These are phyloP conservation scores for Sporothrix luriei DNA, from an alignment of 2,329 filamentous ascomycete genomes.

Conservation along the genomic window DNA sequence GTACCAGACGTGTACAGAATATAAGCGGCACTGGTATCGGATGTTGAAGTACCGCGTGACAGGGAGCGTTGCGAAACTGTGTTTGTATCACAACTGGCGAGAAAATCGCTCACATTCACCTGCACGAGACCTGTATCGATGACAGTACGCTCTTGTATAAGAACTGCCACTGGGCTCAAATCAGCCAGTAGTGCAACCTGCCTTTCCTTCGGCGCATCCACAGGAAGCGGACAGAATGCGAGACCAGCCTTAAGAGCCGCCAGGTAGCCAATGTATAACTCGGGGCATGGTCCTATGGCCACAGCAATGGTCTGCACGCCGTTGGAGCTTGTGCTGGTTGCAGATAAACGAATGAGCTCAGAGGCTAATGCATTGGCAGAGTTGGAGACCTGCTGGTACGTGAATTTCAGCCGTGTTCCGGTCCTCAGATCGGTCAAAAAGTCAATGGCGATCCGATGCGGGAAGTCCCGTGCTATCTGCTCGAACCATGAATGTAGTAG, in stretches of 20 bases:
- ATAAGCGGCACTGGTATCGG: neutral
- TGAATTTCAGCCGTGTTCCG: neutral
- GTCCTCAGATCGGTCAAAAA: conserved; percentile 1
- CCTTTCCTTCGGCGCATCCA: conserved; percentile 42
- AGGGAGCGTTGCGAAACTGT: too few species aligned
- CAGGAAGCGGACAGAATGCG: conserved; percentile 46
- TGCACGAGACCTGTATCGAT: neutral
- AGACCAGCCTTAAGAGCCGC: conserved; percentile 44
- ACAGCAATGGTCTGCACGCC: conserved; percentile 32
- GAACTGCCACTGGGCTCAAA: neutral
- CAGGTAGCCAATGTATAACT: conserved; percentile 46
- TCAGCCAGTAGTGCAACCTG: conserved; percentile 38
- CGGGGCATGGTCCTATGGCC: conserved; percentile 39
- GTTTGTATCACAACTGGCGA: neutral
- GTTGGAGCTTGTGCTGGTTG: too few species aligned
- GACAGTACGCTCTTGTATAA: neutral
- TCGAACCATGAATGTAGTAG: conserved; percentile 21
- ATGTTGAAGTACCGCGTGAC: too few species aligned
- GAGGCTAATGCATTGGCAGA: neutral
- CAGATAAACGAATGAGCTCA: neutral
- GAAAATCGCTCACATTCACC: neutral
- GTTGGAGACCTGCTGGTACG: conserved; percentile 5
- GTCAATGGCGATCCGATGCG: neutral
- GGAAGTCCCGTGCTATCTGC: neutral
- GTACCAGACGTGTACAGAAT: conserved; percentile 61